Percentiles rank a stretch among this genome's conserved stretches.
Conservation (phyloP, 2,329 filamentous ascomycete species). For the Neofusicoccum umdonicola region DNA sequence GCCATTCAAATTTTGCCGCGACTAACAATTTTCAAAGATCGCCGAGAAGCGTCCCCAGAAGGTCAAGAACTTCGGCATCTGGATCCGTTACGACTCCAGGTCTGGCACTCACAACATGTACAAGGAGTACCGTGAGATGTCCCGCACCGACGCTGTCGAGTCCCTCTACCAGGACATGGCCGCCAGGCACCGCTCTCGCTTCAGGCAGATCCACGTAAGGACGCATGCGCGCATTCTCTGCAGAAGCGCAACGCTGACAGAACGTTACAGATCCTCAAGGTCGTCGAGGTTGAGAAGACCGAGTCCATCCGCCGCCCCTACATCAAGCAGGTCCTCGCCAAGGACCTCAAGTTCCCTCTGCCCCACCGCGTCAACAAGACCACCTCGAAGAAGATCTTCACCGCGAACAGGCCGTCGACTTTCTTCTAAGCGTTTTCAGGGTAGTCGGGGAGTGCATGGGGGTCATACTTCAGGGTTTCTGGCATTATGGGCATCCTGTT, state of each 20-base stretch:
- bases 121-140: constrained; percentile 99
- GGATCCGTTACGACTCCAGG: constrained; percentile 99
- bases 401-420: constrained; percentile 88
- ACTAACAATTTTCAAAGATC: constrained; percentile 59
- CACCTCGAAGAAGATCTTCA: constrained; percentile 85
- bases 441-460: constrained; percentile 39
- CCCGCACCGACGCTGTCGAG: constrained; percentile 91
- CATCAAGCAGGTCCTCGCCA: constrained; percentile 97
- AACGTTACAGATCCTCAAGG: constrained; percentile 79
- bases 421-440: constrained; percentile 74
- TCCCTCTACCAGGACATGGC: constrained; percentile 99
- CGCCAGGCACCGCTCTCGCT: constrained; percentile 95
- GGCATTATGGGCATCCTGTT: constrained; percentile 38
- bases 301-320: constrained; percentile 97
- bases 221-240: not conserved
- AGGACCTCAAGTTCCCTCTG: constrained; percentile 96
- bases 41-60: constrained; percentile 98
- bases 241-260: not conserved
- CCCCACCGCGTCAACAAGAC: constrained; percentile 90
- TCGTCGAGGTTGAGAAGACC: constrained; percentile 89
- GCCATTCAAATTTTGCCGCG: not conserved
- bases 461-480: constrained; percentile 28
- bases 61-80: constrained; percentile 99
- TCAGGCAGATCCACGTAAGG: constrained; percentile 97
- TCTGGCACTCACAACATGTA: constrained; percentile 99